Evolutionary conservation across 1,284 basidiomycete genomes (phyloP).

Genomic region (Tylopilus orsonianus): DNA sequence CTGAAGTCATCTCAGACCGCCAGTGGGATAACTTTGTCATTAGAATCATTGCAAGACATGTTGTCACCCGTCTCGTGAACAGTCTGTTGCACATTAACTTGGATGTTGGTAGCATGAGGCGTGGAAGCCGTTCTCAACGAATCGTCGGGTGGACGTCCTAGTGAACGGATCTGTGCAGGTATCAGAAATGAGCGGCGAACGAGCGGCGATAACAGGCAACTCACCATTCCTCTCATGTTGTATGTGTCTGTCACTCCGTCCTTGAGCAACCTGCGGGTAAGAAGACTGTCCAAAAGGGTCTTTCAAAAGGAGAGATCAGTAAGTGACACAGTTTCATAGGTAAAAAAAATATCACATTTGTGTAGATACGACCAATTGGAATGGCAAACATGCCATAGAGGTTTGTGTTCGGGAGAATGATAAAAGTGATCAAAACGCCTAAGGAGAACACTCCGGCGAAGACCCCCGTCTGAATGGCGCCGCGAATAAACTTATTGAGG

Average conservation of each 20-base stretch:
- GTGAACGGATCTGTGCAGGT: neutral
- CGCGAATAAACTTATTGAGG: neutral
- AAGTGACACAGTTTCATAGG: no score
- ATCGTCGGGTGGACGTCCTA: neutral
- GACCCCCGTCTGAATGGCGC: slow-evolving; percentile 2
- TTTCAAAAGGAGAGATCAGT: no score
- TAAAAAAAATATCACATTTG: no score
- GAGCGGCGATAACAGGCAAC: neutral
- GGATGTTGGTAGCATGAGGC: neutral
- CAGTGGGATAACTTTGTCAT: neutral
- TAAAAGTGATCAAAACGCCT: neutral
- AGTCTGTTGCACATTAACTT: neutral
- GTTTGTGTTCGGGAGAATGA: neutral
- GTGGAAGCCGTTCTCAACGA: neutral
- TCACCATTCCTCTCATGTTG: neutral
- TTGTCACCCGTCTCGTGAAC: neutral
- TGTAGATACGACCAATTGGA: slow-evolving; percentile 2
- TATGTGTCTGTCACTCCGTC: neutral
- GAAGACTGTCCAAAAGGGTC: no score
- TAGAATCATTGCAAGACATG: neutral
- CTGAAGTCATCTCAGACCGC: neutral
- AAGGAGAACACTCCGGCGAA: neutral
- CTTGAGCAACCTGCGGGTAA: no score
- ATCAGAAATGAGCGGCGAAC: neutral
- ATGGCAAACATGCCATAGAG: slow-evolving; percentile 1